Conservation (phyloP, 192 early-diverging fungal genomes). For the Coemansia sp. region DNA sequence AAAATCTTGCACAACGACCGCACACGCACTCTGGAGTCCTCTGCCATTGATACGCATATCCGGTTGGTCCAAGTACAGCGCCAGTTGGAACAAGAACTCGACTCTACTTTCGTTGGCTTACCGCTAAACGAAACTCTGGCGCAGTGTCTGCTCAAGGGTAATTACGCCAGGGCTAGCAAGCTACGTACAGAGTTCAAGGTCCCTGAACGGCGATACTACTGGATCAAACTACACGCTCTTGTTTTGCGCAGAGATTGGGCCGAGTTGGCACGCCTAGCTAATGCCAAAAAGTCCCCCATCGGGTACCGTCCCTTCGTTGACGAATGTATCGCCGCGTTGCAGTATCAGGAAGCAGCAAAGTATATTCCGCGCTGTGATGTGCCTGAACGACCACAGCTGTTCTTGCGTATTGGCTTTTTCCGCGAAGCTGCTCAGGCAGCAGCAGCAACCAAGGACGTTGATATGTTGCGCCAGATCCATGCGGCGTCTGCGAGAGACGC, state of each 20-base stretch:
- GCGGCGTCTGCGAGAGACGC: conserved; percentile 14
- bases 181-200: conserved; percentile 83
- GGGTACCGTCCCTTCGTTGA: conserved; percentile 81
- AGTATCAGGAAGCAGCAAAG: conserved; percentile 73
- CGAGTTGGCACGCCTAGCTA: conserved; percentile 78
- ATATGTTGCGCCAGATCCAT: conserved; percentile 60
- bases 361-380: conserved; percentile 77
- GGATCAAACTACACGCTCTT: conserved; percentile 84
- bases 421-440: conserved; percentile 75
- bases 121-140: conserved; percentile 85
- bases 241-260: conserved; percentile 84
- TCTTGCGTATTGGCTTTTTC: conserved; percentile 71
- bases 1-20: conserved; percentile 79
- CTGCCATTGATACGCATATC: conserved; percentile 60
- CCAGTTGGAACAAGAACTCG: conserved; percentile 70
- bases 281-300: conserved; percentile 77
- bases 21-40: conserved; percentile 70
- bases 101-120: conserved; percentile 67
- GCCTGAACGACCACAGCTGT: conserved; percentile 60
- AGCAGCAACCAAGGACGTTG: conserved; percentile 62
- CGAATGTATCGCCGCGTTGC: conserved; percentile 75
- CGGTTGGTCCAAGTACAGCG: conserved; percentile 72
- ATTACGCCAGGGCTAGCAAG: conserved; percentile 73
- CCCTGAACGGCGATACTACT: conserved; percentile 85
- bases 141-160: conserved; percentile 72